These are phyloP conservation scores for Clarkia xantiana DNA, from an alignment of 345 rosid species.

Conservation along the genomic window DNA sequence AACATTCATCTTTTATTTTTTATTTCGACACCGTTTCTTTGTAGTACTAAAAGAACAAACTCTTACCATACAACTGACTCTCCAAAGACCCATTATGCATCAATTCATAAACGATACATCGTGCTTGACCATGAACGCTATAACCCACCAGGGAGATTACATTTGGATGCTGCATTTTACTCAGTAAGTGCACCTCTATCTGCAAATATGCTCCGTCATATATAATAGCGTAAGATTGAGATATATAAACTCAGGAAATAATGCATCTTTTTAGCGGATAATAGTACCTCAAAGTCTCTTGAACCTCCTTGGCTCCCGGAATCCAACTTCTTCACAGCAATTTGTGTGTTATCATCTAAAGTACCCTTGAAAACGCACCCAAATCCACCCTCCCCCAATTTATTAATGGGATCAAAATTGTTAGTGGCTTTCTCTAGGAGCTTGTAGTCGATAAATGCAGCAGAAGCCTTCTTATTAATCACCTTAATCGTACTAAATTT, in stretches of 20 bases:
- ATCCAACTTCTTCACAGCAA: constrained; percentile 80
- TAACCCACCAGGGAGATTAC: constrained; percentile 67
- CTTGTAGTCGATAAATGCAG: constrained; percentile 46
- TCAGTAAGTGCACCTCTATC: constrained; percentile 73
- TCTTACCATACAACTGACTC: constrained; percentile 73
- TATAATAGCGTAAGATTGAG: neutral
- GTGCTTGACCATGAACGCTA: constrained; percentile 34
- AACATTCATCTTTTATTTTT: neutral
- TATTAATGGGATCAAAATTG: constrained; percentile 51
- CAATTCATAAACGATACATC: constrained; percentile 74
- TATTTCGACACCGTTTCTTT: neutral
- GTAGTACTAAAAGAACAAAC: neutral
- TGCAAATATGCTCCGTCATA: constrained; percentile 20
- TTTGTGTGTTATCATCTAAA: constrained; percentile 38
- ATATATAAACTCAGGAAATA: neutral
- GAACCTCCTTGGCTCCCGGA: constrained; percentile 53
- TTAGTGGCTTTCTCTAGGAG: constrained; percentile 53
- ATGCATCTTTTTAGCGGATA: neutral
- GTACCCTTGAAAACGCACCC: constrained; percentile 69
- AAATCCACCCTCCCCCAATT: constrained; percentile 83
- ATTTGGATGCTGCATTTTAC: constrained; percentile 69
- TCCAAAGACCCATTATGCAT: constrained; percentile 88
- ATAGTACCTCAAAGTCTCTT: constrained; percentile 57
- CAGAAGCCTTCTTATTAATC: constrained; percentile 32
- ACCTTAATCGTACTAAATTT: constrained; percentile 33